These are phyloP conservation scores for Fusarium nelsonii DNA, from an alignment of 2,329 filamentous ascomycete species.

Conservation along the genomic window DNA sequence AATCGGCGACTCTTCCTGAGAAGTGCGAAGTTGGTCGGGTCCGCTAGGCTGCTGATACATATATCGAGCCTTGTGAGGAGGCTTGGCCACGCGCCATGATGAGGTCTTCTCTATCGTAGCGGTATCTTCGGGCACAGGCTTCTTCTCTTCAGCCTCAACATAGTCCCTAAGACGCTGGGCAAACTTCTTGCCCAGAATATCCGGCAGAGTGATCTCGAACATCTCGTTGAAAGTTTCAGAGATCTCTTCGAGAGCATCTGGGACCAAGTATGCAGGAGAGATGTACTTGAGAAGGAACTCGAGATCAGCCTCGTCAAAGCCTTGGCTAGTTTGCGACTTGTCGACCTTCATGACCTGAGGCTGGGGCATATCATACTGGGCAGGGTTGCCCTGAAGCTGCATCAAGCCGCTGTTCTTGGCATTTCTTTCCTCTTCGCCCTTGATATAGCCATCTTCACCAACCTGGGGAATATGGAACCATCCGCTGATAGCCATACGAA, in stretches of 20 bases:
- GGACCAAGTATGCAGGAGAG: constrained; percentile 88
- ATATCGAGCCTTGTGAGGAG: constrained; percentile 95
- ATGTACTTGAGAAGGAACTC: constrained; percentile 93
- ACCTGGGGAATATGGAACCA: constrained; percentile 99
- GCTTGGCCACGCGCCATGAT: constrained; percentile 81
- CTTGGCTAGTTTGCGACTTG: constrained; percentile 59
- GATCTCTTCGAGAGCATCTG: constrained; percentile 88
- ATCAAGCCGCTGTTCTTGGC: constrained; percentile 91
- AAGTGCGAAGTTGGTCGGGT: constrained; percentile 52
- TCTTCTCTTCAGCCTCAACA: constrained; percentile 73
- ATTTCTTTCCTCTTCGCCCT: constrained; percentile 88
- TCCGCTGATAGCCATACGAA: constrained; percentile 97
- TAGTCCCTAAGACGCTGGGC: constrained; percentile 76
- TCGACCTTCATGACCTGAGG: constrained; percentile 65
- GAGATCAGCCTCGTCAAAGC: constrained; percentile 81
- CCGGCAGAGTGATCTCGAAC: constrained; percentile 84
- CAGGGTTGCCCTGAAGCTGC: constrained; percentile 91
- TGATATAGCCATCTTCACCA: constrained; percentile 91
- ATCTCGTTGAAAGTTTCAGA: constrained; percentile 83
- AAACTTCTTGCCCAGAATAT: constrained; percentile 84
- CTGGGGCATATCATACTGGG: constrained; percentile 87
- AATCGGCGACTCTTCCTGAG: constrained; percentile 68
- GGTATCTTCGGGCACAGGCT: constrained; percentile 60
- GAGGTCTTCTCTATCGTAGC: constrained; percentile 69
- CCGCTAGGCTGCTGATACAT: constrained; percentile 77